Base-by-base conservation (phyloP, 2,329 filamentous ascomycete genomes). In the Penicillium sp. region DNA sequence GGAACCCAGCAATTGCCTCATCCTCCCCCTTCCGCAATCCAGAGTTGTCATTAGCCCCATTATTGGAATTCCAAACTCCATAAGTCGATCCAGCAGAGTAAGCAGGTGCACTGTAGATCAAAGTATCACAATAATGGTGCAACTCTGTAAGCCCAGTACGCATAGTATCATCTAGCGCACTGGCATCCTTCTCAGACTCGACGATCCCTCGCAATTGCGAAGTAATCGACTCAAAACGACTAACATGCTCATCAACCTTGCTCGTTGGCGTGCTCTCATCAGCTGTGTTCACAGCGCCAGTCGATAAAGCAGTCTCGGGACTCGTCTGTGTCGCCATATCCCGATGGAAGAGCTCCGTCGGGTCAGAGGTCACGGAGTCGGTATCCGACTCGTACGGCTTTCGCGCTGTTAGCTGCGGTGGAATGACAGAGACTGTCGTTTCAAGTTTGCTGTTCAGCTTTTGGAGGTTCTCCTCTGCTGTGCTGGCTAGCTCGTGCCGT, bases 251-350 rank as follows among this genome's bases (percentile, higher is more conserved):
- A 42, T 64, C 58, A 1, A 72, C 66, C 4, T 64, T 59, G 43
- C 60, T 60, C 7, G 57, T 59, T 6, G 70, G 64, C 22, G 63
- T 59, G 22, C 65, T 49, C 10, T 50, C 49, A 22, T 62, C 60
- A 8, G 58, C 55, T 7, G 55, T 42, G 13, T 56, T 55, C 4
- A 53, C 44, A 5, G 63, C 57, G 7, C 66, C 58, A 0, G 66
- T 51, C 9, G 67, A 56, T 1, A 70, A 69, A 5, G 53, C 55
- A 4, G 51, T 21, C 10, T 68, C 67, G 24, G 81, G 81, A 2
- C 78, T 79, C 3, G 85, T 87, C 63, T 88, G 84, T 0, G 83
- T 86, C 47, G 82, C 84, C 55, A 83, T 80, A 61, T 87, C 84
- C 31, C 84, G 79, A 67, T 86, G 83, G 67, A 83, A 88, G 39